Conservation (phyloP, 2,329 filamentous ascomycete species). For the Aspergillus intermedius region DNA sequence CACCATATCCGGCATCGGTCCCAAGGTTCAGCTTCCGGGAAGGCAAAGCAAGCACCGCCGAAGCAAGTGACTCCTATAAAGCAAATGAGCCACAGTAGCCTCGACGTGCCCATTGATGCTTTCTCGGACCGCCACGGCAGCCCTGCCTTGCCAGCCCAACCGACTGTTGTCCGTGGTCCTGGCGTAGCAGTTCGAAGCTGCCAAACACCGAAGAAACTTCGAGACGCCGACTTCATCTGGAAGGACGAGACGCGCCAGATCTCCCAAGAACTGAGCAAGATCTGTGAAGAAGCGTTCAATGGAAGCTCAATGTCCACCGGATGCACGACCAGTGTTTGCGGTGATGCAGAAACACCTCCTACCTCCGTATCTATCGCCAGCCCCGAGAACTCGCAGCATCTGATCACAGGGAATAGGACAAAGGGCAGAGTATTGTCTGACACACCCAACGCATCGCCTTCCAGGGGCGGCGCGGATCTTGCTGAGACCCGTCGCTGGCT, state of each 20-base stretch:
- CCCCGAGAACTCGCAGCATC: slow-evolving; percentile 19
- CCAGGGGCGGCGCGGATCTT: slow-evolving; percentile 37
- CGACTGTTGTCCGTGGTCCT: slow-evolving; percentile 29
- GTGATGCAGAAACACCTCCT: slow-evolving; percentile 47
- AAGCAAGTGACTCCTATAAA: slow-evolving; percentile 11
- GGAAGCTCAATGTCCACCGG: slow-evolving; percentile 52
- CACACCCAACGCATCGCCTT: neutral
- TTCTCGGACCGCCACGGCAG: slow-evolving; percentile 25
- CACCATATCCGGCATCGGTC: slow-evolving; percentile 45
- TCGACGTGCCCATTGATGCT: slow-evolving; percentile 6
- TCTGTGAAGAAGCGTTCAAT: slow-evolving; percentile 89
- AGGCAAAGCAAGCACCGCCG: slow-evolving; percentile 10
- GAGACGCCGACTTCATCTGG: slow-evolving; percentile 46
- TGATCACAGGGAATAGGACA: slow-evolving; percentile 10
- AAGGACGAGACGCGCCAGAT: slow-evolving; percentile 77
- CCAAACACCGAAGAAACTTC: slow-evolving; percentile 37
- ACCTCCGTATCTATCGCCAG: slow-evolving; percentile 36
- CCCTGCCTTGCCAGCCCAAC: slow-evolving; percentile 35
- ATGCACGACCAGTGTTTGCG: slow-evolving; percentile 37
- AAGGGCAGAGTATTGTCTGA: slow-evolving; percentile 12
- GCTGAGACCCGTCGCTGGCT: slow-evolving; percentile 54
- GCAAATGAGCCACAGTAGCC: slow-evolving; percentile 3
- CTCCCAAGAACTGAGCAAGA: slow-evolving; percentile 76
- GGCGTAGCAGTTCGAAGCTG: slow-evolving; percentile 22
- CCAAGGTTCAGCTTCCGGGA: slow-evolving; percentile 20